Conservation (phyloP, 2,329 filamentous ascomycete genomes). For the Dendryphion nanum region DNA sequence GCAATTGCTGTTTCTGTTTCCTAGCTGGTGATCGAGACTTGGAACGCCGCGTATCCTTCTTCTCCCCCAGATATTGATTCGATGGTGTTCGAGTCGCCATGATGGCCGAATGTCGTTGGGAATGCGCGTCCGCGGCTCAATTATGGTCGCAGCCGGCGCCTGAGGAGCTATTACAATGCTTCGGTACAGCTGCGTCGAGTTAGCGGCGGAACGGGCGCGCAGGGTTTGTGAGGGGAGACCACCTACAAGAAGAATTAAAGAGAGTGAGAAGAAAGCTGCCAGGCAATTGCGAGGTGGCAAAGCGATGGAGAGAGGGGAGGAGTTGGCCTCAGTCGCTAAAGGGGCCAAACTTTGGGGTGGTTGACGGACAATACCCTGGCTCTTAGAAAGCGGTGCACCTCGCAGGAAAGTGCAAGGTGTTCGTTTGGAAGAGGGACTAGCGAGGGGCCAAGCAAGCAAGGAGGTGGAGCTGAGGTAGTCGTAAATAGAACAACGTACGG, state of each 20-base stretch:
- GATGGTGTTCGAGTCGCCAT: constrained; percentile 36
- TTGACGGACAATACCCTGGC: constrained; percentile 24
- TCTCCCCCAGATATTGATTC: constrained; percentile 31
- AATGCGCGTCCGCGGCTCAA: constrained; percentile 6
- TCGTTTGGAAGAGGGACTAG: constrained; percentile 6
- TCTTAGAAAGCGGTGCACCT: constrained; percentile 3
- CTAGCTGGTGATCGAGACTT: constrained; percentile 31
- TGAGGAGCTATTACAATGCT: neutral
- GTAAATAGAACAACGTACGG: constrained; percentile 18
- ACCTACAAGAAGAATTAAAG: constrained; percentile 23
- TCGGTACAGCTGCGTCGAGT: constrained; percentile 5
- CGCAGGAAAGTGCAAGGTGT: constrained; percentile 30
- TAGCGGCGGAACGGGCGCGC: constrained; percentile 5
- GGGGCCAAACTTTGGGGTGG: constrained; percentile 11
- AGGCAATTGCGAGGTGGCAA: constrained; percentile 21
- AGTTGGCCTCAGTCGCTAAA: constrained; percentile 9
- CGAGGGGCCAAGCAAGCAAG: constrained; percentile 14
- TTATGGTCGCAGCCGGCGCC: neutral
- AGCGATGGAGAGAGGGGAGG: constrained; percentile 17
- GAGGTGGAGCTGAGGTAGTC: neutral
- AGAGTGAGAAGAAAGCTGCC: constrained; percentile 32
- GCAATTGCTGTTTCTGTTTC: constrained; percentile 34
- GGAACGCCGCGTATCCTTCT: constrained; percentile 27
- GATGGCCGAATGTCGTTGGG: constrained; percentile 24
- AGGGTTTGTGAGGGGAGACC: neutral